Conservation (phyloP, 495 filamentous ascomycete species). For the Hypoxylon fuscum region DNA sequence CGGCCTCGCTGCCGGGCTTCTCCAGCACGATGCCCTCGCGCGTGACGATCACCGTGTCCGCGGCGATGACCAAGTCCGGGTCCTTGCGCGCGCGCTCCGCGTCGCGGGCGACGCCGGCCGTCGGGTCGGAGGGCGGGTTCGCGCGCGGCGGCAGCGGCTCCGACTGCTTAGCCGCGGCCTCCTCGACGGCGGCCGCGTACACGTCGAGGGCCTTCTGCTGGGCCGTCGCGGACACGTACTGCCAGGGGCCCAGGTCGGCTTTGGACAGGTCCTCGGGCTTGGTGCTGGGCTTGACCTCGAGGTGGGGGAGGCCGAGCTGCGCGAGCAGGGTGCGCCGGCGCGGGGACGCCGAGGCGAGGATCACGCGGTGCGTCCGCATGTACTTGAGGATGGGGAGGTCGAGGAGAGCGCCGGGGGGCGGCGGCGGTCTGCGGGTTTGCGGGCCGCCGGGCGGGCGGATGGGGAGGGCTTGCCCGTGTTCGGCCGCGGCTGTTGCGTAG, state of each 20-base stretch:
- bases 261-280: slow-evolving; percentile 86
- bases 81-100: slow-evolving; percentile 54
- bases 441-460: slow-evolving; percentile 24
- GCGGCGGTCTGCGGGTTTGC: slow-evolving; percentile 21
- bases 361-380: slow-evolving; percentile 76
- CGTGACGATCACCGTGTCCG: slow-evolving; percentile 90
- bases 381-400: slow-evolving; percentile 77
- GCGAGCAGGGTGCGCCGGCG: slow-evolving; percentile 80
- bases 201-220: slow-evolving; percentile 81
- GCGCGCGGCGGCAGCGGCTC: too few relatives aligned
- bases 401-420: slow-evolving; percentile 75
- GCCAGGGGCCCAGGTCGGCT: slow-evolving; percentile 74
- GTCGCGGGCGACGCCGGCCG: slow-evolving; percentile 10
- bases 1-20: slow-evolving; percentile 82
- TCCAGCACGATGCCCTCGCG: slow-evolving; percentile 80
- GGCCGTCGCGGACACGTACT: slow-evolving; percentile 91
- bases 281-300: slow-evolving; percentile 84
- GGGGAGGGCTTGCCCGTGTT: slow-evolving; percentile 42
- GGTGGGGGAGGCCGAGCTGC: slow-evolving; percentile 75
- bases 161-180: slow-evolving; percentile 44
- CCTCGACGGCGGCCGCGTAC: slow-evolving; percentile 73
- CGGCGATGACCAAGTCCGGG: slow-evolving; percentile 85
- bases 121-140: not conserved
- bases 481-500: slow-evolving; percentile 53
- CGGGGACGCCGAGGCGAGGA: slow-evolving; percentile 89